Evolutionary conservation across 176 grass and related monocot genomes (phyloP).

Genomic region (Ensete glaucum): DNA sequence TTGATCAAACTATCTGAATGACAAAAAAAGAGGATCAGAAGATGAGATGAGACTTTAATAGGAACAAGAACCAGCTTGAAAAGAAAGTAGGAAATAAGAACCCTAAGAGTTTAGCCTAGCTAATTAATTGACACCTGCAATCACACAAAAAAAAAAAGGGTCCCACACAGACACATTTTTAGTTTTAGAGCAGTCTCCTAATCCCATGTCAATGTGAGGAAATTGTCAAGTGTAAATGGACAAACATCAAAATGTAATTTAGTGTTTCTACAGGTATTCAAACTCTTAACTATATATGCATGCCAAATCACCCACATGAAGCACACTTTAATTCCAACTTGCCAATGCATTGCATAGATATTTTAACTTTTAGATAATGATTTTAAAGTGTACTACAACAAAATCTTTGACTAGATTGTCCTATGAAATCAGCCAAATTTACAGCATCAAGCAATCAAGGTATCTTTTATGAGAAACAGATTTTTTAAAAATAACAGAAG

Average conservation of each 20-base stretch:
- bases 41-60: not conserved
- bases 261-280: not conserved
- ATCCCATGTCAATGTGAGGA: not conserved
- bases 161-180: not conserved
- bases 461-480: not conserved
- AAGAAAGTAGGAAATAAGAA: not conserved
- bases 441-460: not conserved
- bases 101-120: not conserved
- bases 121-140: not conserved
- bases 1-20: slow-evolving; percentile 36
- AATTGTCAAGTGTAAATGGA: not conserved
- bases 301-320: not conserved
- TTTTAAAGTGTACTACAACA: too few relatives aligned
- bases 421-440: not conserved
- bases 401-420: too few relatives aligned
- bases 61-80: not conserved
- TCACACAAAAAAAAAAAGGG: not conserved
- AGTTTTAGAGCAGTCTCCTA: not conserved
- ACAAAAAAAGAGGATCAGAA: not conserved
- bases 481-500: not conserved
- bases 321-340: not conserved
- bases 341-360: too few relatives aligned
- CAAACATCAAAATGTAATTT: not conserved
- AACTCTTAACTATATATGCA: not conserved
- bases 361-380: too few relatives aligned